Conservation (phyloP, 176 grass and related monocot genomes). For the Musa itinerans region DNA sequence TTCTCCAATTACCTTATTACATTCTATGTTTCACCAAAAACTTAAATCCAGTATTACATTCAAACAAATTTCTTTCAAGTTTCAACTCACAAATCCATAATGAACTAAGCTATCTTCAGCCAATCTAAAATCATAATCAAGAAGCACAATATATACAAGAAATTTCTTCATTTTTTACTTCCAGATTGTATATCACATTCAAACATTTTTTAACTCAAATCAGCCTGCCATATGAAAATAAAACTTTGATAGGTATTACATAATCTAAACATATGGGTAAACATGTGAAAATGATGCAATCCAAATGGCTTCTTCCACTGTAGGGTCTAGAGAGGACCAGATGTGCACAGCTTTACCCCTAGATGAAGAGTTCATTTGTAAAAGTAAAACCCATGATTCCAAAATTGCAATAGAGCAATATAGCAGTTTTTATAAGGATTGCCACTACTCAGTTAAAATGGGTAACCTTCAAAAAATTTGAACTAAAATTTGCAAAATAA, state of each 20-base stretch:
- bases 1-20: too few relatives aligned
- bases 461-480: not conserved
- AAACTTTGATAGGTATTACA: too few relatives aligned
- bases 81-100: too few relatives aligned
- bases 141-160: not conserved
- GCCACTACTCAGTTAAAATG: not conserved
- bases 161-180: slow-evolving; percentile 9
- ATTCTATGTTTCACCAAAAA: too few relatives aligned
- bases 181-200: too few relatives aligned
- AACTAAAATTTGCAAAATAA: too few relatives aligned
- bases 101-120: too few relatives aligned
- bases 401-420: not conserved
- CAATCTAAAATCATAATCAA: not conserved
- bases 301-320: not conserved
- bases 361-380: not conserved
- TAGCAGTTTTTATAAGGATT: not conserved
- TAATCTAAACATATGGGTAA: too few relatives aligned
- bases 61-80: too few relatives aligned
- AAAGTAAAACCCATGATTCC: not conserved
- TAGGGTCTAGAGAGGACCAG: not conserved
- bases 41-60: too few relatives aligned
- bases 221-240: too few relatives aligned
- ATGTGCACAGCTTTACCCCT: not conserved
- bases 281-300: too few relatives aligned
- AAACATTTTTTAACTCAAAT: not conserved